Evolutionary conservation across 2,329 filamentous ascomycete genomes (phyloP).

Genomic region (Penicillium sclerotigenum): DNA sequence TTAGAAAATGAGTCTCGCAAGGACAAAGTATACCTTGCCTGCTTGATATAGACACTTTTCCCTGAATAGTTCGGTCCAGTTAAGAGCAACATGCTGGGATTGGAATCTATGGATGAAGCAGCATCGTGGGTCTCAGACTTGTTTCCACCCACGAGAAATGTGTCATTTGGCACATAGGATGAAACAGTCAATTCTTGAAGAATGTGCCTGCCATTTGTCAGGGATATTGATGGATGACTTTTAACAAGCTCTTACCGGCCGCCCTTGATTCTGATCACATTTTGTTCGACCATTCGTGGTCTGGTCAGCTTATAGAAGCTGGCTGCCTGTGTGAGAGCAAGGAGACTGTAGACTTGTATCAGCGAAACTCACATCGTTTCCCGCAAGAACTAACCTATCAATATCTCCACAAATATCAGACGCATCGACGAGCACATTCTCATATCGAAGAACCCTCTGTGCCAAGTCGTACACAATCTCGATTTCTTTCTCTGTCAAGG

Average conservation of each 20-base stretch:
- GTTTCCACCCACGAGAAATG: slow-evolving; percentile 61
- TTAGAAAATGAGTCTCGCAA: slow-evolving; percentile 6
- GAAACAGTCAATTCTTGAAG: slow-evolving; percentile 81
- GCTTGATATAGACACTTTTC: slow-evolving; percentile 94
- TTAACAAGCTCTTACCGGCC: slow-evolving; percentile 58
- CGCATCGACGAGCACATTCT: slow-evolving; percentile 62
- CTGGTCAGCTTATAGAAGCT: slow-evolving; percentile 67
- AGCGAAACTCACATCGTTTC: background rate
- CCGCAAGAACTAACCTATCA: slow-evolving; percentile 54
- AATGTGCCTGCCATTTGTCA: slow-evolving; percentile 57
- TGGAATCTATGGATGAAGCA: slow-evolving; percentile 13
- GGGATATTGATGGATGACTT: background rate
- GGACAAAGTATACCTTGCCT: slow-evolving; percentile 42
- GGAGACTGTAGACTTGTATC: slow-evolving; percentile 51
- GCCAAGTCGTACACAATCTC: slow-evolving; percentile 79
- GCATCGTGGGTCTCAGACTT: background rate
- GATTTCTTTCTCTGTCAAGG: slow-evolving; percentile 70
- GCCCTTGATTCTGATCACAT: slow-evolving; percentile 68
- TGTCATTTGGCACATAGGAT: slow-evolving; percentile 80
- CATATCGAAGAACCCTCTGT: slow-evolving; percentile 65
- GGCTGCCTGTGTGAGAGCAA: slow-evolving; percentile 77
- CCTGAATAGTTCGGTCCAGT: slow-evolving; percentile 96
- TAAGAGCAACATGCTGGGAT: slow-evolving; percentile 70
- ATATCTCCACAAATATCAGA: slow-evolving; percentile 83
- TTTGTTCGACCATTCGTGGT: slow-evolving; percentile 67